Evolutionary conservation across 2,329 filamentous ascomycete species (phyloP).

Genomic region (Ophiostoma tasmaniense): DNA sequence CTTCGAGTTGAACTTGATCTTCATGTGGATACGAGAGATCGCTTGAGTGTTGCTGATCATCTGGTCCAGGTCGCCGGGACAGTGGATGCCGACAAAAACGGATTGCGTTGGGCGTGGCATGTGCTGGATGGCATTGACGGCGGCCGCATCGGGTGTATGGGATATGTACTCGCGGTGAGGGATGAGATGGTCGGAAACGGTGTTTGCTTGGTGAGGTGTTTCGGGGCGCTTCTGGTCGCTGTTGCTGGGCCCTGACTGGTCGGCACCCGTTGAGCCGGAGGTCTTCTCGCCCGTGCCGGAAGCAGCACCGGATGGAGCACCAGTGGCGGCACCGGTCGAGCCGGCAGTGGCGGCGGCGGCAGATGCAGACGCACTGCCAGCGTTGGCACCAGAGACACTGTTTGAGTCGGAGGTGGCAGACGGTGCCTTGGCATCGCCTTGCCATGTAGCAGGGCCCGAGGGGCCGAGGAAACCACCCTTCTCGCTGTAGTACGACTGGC

Average conservation of each 20-base stretch:
- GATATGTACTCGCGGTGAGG: slow-evolving; percentile 49
- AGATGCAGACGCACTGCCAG: background rate
- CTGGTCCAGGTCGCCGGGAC: slow-evolving; percentile 44
- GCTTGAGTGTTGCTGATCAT: slow-evolving; percentile 57
- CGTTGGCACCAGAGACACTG: background rate
- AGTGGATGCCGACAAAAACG: slow-evolving; percentile 64
- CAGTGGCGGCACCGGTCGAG: background rate
- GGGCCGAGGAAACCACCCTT: slow-evolving; percentile 61
- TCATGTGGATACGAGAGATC: slow-evolving; percentile 66
- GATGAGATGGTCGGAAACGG: slow-evolving; percentile 31
- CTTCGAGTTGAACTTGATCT: slow-evolving; percentile 60
- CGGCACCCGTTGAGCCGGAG: background rate
- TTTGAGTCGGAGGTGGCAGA: background rate
- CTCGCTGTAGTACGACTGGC: slow-evolving; percentile 59
- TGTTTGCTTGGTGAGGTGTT: background rate
- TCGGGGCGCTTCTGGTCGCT: slow-evolving; percentile 10
- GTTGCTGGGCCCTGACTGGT: background rate
- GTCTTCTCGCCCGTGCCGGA: background rate
- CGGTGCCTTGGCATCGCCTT: background rate
- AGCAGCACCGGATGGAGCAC: background rate
- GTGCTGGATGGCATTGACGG: slow-evolving; percentile 51
- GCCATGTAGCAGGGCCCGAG: slow-evolving; percentile 20
- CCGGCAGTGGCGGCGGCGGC: slow-evolving; percentile 5
- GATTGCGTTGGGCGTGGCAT: slow-evolving; percentile 54
- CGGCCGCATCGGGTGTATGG: slow-evolving; percentile 50